A percentile compares a stretch with the other conserved stretches of the same genome.
phyloP scores from a whole-genome alignment of 176 grass and related monocot genomes.

The Avena eriantha region DNA sequence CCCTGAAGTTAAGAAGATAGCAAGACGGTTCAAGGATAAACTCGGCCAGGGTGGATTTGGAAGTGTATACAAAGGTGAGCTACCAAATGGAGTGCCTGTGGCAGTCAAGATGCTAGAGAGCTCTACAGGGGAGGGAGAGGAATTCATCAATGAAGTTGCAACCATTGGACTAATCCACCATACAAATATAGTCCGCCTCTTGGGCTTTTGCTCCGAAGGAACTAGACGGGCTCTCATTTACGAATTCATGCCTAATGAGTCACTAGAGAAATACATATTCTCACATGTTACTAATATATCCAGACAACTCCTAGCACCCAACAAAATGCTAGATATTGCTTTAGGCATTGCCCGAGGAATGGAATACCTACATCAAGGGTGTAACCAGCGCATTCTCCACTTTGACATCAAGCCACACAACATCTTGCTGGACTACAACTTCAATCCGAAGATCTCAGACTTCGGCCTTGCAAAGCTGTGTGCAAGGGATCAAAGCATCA shows the following conservation, averaged over 20 bases:
- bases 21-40: constrained; percentile 51
- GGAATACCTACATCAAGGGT: constrained; percentile 67
- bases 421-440: constrained; percentile 54
- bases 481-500: background rate
- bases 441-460: constrained; percentile 65
- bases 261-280: constrained; percentile 59
- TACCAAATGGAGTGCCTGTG: constrained; percentile 42
- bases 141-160: constrained; percentile 75
- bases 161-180: constrained; percentile 66
- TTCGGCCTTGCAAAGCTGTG: constrained; percentile 69
- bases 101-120: constrained; percentile 59
- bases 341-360: constrained; percentile 58
- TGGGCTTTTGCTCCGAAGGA: constrained; percentile 56
- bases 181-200: constrained; percentile 53
- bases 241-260: constrained; percentile 60
- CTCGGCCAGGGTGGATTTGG: constrained; percentile 68
- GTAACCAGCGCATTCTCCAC: constrained; percentile 61
- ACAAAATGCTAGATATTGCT: constrained; percentile 44
- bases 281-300: background rate
- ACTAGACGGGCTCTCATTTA: constrained; percentile 46
- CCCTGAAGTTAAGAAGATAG: constrained; percentile 62
- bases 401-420: constrained; percentile 73
- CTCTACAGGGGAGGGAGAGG: constrained; percentile 51
- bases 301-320: constrained; percentile 12
- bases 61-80: constrained; percentile 57